Base-by-base conservation (phyloP, 257 asterid species). In the Gardenia jasminoides region DNA sequence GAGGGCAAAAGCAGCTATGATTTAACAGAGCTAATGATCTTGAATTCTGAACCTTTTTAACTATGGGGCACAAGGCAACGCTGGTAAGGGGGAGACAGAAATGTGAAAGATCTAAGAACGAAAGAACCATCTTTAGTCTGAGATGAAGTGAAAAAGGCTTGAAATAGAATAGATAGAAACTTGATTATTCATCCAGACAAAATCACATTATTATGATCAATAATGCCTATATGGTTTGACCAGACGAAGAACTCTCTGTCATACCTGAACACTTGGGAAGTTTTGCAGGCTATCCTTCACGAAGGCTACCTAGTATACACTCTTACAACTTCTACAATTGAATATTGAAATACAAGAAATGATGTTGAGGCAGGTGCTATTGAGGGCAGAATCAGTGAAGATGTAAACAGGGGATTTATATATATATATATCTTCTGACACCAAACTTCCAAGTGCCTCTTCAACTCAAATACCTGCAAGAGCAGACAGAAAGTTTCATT, bases 381-480 rank as follows among this genome's bases (percentile, higher is more conserved):
- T 48, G 10, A 67, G 46, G 26, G 17, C n/a, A 31, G 33, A 46
- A 54, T 41, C 22, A 56, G 33, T 33, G 6, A 33, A 74, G 39
- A 20, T 9, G 24, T 31, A 61, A 41, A 39, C 74, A 67, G 22
- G 66, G 61, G 20, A 58, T 54, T 62, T 17, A 58, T 16, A 61
- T 31, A 36, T 17, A 58, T 16, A 61, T 31, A 36, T 52, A 67
- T 24, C 62, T 71, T 48, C 8, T 36, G 3, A 68, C 64, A 67
- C 41, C 13, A 62, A 61, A 72, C 58, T 73, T 65, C 48, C n/a
- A 65, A 54, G 50, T 72, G 72, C 58, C 44, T 24, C 47, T 65
- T 67, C 58, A 79, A 47, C 36, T 65, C 79, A 62, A 6, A 36
- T 47, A 64, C 68, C 82, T n/a, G 30, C 22, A 61, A 31, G 20